Evolutionary conservation across 768 basidiomycete genomes (phyloP).

Genomic region (Myochromella boudieri): DNA sequence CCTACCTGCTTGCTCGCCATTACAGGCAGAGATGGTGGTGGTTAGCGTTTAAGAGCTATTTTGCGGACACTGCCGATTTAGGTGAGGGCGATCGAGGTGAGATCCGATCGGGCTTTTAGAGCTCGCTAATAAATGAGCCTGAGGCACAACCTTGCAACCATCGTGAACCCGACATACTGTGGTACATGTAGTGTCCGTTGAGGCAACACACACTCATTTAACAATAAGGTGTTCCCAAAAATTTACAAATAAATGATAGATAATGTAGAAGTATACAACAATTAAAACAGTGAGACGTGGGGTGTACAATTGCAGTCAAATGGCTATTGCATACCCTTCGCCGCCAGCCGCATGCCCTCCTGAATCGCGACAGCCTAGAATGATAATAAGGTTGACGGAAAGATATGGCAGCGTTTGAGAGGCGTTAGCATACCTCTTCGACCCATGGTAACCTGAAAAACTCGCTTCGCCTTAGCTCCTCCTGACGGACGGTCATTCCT

Average conservation of each 20-base stretch:
- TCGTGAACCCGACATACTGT: too few species aligned
- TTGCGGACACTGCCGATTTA: constrained; percentile 7
- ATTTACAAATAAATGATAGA: neutral
- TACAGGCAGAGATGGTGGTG: constrained; percentile 4
- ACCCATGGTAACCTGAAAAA: constrained; percentile 95
- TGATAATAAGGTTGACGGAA: constrained; percentile 2
- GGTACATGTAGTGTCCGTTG: neutral
- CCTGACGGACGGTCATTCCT: constrained; percentile 77
- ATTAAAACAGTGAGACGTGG: constrained; percentile 4
- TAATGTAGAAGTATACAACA: neutral
- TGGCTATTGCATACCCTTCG: constrained; percentile 40
- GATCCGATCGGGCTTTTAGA: constrained; percentile 15
- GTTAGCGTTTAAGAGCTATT: constrained; percentile 7
- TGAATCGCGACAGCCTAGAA: constrained; percentile 78
- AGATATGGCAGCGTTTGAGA: too few species aligned
- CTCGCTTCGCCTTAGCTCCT: constrained; percentile 85
- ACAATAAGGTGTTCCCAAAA: too few species aligned
- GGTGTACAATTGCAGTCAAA: neutral
- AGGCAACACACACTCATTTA: too few species aligned
- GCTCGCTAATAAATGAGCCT: neutral
- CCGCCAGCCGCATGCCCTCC: constrained; percentile 73
- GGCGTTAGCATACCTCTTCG: constrained; percentile 57
- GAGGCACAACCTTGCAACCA: too few species aligned
- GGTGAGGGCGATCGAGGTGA: constrained; percentile 13
- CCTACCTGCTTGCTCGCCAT: constrained; percentile 73